Conservation (phyloP, 148 eudicot species). For the Silene conica region DNA sequence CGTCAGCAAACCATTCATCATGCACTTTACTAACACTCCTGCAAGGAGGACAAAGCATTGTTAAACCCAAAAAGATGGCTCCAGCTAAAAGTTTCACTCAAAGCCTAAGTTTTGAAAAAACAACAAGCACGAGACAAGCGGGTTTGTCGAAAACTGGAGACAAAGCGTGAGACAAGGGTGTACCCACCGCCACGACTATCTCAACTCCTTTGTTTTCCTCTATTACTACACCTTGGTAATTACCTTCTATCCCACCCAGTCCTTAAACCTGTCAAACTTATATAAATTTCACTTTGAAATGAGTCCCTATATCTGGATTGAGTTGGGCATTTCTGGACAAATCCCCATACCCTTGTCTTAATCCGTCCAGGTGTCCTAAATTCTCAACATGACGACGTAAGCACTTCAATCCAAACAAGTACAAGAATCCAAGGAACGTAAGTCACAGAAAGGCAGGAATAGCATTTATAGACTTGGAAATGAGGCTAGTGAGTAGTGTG, state of each 20-base stretch:
- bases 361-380: background rate
- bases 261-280: background rate
- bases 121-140: background rate
- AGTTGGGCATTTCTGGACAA: background rate
- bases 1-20: constrained; percentile 95
- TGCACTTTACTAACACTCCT: constrained; percentile 87
- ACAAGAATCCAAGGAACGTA: background rate
- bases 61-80: background rate
- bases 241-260: too few species aligned
- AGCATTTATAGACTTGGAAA: background rate
- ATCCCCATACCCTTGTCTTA: background rate
- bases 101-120: background rate
- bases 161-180: too few species aligned
- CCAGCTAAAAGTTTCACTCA: constrained; percentile 3
- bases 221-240: too few species aligned
- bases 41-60: constrained; percentile 25
- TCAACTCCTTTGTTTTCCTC: too few species aligned
- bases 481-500: background rate
- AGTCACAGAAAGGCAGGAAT: background rate
- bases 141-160: background rate
- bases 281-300: background rate
- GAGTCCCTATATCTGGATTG: background rate
- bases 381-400: background rate
- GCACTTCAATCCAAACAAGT: background rate
- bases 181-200: too few species aligned